Evolutionary conservation across 1,284 basidiomycete genomes (phyloP).

Genomic region (Cryptococcus deneoformans): DNA sequence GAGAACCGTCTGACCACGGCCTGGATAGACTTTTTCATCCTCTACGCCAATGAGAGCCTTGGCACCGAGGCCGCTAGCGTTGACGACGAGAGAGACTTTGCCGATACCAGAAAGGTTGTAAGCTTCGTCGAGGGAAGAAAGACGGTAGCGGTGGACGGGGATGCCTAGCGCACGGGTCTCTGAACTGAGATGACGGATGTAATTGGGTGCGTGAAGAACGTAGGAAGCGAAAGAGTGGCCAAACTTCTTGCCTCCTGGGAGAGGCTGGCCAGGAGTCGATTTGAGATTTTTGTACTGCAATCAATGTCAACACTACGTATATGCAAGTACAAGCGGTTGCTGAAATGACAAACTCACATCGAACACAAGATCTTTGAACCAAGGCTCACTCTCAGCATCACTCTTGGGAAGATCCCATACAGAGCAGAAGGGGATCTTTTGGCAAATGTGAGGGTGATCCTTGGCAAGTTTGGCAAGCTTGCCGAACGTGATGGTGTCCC

Average conservation of each 20-base stretch:
- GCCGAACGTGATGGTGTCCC: constrained; percentile 48
- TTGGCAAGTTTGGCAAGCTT: constrained; percentile 53
- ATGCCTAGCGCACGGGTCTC: constrained; percentile 35
- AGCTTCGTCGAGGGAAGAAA: constrained; percentile 46
- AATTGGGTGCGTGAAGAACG: constrained; percentile 48
- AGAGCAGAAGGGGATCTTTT: constrained; percentile 54
- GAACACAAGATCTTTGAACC: constrained; percentile 58
- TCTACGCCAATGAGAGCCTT: constrained; percentile 42
- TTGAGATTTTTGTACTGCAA: constrained; percentile 14
- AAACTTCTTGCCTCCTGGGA: constrained; percentile 18
- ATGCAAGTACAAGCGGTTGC: no score
- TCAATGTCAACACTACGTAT: not conserved
- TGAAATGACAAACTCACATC: constrained; percentile 50
- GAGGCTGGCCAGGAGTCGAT: constrained; percentile 6
- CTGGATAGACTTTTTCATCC: constrained; percentile 42
- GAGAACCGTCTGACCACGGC: constrained; percentile 47
- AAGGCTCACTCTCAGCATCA: constrained; percentile 43
- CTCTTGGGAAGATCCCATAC: constrained; percentile 44
- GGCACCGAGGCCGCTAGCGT: constrained; percentile 51
- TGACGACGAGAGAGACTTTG: constrained; percentile 48
- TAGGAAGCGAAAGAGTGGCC: constrained; percentile 46
- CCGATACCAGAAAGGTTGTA: constrained; percentile 35
- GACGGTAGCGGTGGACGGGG: constrained; percentile 36
- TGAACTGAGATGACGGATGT: constrained; percentile 39
- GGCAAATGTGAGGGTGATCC: constrained; percentile 46